Conservation (phyloP, 1,284 basidiomycete genomes). For the Fomitopsis schrenkii region DNA sequence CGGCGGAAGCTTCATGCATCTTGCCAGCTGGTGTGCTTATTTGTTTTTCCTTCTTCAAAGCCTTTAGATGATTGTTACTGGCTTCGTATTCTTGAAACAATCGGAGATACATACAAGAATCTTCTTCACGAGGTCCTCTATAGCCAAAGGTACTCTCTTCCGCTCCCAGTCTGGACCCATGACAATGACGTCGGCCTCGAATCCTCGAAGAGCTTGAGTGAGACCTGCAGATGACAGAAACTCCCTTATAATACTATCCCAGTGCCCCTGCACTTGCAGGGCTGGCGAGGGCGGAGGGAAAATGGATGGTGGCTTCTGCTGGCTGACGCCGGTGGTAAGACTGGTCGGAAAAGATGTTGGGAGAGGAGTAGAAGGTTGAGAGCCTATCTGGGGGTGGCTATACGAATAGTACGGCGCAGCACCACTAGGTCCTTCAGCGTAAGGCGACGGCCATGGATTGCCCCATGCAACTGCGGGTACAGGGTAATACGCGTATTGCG, state of each 20-base stretch:
- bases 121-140: conserved; percentile 46
- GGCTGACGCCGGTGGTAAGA: neutral
- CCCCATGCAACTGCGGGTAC: conserved; percentile 23
- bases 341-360: too few relatives aligned
- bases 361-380: neutral
- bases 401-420: conserved; percentile 8
- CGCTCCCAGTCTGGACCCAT: conserved; percentile 65
- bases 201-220: conserved; percentile 55
- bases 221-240: conserved; percentile 58
- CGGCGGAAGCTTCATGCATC: conserved; percentile 13
- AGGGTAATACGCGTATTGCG: conserved; percentile 22
- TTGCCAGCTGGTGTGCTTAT: conserved; percentile 2
- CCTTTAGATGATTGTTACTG: neutral
- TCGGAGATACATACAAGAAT: conserved; percentile 23
- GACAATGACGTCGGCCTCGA: conserved; percentile 68
- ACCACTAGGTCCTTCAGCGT: neutral
- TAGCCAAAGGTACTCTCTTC: conserved; percentile 47
- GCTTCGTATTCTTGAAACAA: neutral
- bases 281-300: conserved; percentile 27
- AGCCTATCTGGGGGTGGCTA: neutral
- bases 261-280: conserved; percentile 46
- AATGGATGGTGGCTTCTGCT: neutral
- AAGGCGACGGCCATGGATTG: conserved; percentile 6
- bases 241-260: conserved; percentile 54
- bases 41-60: neutral